phyloP scores from a whole-genome alignment of 257 asterid species.

The Solanum tacnaense region DNA sequence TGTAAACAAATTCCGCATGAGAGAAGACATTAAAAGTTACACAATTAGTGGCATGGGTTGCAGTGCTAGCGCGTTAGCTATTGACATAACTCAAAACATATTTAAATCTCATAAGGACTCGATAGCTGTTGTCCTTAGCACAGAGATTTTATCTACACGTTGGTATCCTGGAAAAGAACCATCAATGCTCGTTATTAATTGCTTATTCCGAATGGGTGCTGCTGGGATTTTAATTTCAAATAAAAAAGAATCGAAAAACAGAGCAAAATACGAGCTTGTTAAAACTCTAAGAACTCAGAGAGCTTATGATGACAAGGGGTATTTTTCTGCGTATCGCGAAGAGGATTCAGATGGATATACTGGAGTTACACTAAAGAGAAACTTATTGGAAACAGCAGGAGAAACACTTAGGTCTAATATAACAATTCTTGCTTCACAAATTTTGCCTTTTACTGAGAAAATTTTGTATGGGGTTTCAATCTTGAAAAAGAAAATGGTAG shows the following conservation, averaged over 20 bases:
- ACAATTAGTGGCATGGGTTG: constrained; percentile 87
- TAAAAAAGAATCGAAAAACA: constrained; percentile 17
- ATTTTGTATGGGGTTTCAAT: constrained; percentile 27
- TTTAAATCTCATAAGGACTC: constrained; percentile 18
- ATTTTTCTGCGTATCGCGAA: constrained; percentile 49
- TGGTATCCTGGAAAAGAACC: constrained; percentile 71
- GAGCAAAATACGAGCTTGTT: constrained; percentile 53
- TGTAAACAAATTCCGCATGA: constrained; percentile 32
- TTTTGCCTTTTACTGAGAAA: constrained; percentile 49
- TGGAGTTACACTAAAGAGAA: constrained; percentile 52
- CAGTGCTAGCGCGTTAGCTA: constrained; percentile 65
- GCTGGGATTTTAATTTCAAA: constrained; percentile 58
- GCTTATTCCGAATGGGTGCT: constrained; percentile 73
- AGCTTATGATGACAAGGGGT: constrained; percentile 55
- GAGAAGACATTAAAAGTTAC: constrained; percentile 58
- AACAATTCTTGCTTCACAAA: constrained; percentile 37
- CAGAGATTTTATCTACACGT: constrained; percentile 77
- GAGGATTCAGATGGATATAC: constrained; percentile 74
- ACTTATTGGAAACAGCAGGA: constrained; percentile 54
- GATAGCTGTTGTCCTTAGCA: constrained; percentile 59
- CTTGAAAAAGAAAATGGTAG: constrained; percentile 28
- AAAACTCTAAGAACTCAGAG: constrained; percentile 50
- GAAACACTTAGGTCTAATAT: constrained; percentile 56
- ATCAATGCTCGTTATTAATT: constrained; percentile 53
- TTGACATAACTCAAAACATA: constrained; percentile 53